These are phyloP conservation scores for Begonia loranthoides DNA, from an alignment of 306 rosid species.

Conservation along the genomic window DNA sequence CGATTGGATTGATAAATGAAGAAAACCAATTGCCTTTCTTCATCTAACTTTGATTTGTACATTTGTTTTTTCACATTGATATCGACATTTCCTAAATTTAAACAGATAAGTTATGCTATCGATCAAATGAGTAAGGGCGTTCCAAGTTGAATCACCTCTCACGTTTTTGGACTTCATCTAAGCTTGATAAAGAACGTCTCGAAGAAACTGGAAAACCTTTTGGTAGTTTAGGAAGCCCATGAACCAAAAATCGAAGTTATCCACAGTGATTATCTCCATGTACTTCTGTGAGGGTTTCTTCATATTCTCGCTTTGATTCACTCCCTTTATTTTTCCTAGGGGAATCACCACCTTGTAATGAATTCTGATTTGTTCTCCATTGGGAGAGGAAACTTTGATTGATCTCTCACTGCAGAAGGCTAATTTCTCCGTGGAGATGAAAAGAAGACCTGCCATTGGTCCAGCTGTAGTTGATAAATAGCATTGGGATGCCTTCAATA, in stretches of 20 bases:
- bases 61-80: no score
- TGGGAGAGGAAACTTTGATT: conserved; percentile 37
- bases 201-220: conserved; percentile 26
- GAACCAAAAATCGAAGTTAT: conserved; percentile 53
- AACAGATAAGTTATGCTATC: no score
- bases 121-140: no score
- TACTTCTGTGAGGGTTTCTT: conserved; percentile 39
- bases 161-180: conserved; percentile 4
- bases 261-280: conserved; percentile 41
- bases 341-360: conserved; percentile 55
- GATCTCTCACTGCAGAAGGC: conserved; percentile 76
- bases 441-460: conserved; percentile 79
- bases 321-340: conserved; percentile 23
- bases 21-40: no score
- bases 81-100: no score
- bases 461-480: conserved; percentile 70
- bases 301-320: conserved; percentile 27
- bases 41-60: no score
- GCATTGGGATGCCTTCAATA: conserved; percentile 54
- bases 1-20: no score
- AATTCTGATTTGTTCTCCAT: conserved; percentile 33
- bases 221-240: conserved; percentile 50
- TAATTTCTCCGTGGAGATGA: conserved; percentile 56
- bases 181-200: conserved; percentile 20
- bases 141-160: neutral